These are phyloP conservation scores for Garcia nutans DNA, from an alignment of 345 rosid genomes.

Conservation along the genomic window DNA sequence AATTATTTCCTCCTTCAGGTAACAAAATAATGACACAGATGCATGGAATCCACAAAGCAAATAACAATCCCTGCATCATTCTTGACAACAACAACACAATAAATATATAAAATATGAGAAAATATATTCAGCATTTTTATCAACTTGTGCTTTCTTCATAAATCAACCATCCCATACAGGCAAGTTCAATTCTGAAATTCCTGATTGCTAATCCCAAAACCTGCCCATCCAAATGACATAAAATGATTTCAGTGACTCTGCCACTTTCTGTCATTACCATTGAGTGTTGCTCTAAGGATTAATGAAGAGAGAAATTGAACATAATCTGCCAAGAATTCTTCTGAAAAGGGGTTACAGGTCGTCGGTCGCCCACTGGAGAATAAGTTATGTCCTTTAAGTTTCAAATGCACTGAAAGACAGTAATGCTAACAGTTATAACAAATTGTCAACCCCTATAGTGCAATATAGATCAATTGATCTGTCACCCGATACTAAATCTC, in stretches of 20 bases:
- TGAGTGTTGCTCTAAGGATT: too few species aligned
- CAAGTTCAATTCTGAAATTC: neutral
- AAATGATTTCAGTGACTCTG: too few species aligned
- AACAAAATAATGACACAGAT: neutral
- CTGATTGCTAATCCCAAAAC: neutral
- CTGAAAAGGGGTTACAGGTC: slow-evolving; percentile 3
- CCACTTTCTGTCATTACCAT: too few species aligned
- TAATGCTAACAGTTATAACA: neutral
- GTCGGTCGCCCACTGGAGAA: neutral
- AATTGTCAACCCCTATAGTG: neutral
- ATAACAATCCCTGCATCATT: neutral
- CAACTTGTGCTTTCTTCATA: too few species aligned
- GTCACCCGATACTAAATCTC: neutral
- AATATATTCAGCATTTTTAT: neutral
- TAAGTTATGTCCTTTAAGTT: too few species aligned
- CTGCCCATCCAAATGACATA: neutral
- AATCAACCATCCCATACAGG: too few species aligned
- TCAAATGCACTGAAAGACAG: too few species aligned
- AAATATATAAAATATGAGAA: neutral
- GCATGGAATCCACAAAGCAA: neutral
- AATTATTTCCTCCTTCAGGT: neutral
- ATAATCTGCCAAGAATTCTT: neutral
- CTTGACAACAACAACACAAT: neutral
- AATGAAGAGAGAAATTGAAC: too few species aligned
- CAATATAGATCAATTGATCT: neutral